Evolutionary conservation across 169 alveolate genomes (phyloP), one percentile per base, ranked within the genome.

Genomic region (Theileria parva): DNA sequence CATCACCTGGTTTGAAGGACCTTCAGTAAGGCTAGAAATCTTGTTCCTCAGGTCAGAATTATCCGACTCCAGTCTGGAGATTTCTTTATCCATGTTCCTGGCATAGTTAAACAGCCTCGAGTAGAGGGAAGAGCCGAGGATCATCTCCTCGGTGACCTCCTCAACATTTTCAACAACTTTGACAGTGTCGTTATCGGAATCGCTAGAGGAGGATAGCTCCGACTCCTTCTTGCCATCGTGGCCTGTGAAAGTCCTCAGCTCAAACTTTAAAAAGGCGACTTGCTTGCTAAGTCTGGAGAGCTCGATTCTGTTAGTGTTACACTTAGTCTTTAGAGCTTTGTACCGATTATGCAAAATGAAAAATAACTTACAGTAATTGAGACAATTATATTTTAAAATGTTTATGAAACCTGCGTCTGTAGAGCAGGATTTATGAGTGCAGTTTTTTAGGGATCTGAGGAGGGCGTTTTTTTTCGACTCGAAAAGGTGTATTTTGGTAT

Each of bases 101-200:
- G 74, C 48, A 11, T 63, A 17, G 28, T 74, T 59, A 23, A 59
- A 74, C 7, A 81, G n/a, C n/a, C 76, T 32, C 3, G 70, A 28
- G 34, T 81, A 81, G 34, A 81, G 64, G 15, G 86, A 7, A 11
- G 88, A 75, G 59, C 88, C 88, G 7, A 81, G 51, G 2, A 81
- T 74, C 79, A 81, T 51, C 48, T 73, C 88, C 21, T 15, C 79
- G 17, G 88, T 74, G 7, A 81, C 69, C n/a, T 81, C 88, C 23
- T 81, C 88, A 0, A 75, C 37, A 23, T 59, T 25, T 2, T 61
- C 57, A 17, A 81, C 65, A 7, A 44, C 15, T 13, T 61, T 28
- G 8, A 30, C 81, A 19, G 44, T 1, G 2, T 32, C 63, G 0
- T 50, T 17, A 23, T 57, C 78, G 5, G 78, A 44, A n/a, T 57